Conservation (phyloP, 148 eudicot genomes). For the Camellia lanceoleosa region DNA sequence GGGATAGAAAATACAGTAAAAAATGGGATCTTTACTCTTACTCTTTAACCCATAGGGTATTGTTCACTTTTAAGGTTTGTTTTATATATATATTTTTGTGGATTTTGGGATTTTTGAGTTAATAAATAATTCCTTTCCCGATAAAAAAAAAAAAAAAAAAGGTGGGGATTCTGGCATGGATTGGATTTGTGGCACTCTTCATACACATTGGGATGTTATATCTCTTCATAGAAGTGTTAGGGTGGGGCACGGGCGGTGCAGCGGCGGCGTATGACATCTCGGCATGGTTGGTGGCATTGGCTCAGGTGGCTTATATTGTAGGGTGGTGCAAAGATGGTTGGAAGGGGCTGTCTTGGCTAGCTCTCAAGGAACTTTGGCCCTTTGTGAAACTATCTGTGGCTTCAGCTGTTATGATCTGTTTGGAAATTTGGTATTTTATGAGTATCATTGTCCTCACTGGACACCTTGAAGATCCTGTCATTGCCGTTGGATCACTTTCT, state of each 20-base stretch:
- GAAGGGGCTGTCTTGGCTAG: constrained; percentile 79
- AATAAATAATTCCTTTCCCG: too few species aligned
- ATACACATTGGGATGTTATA: constrained; percentile 51
- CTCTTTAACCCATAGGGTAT: too few species aligned
- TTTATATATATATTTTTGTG: too few species aligned
- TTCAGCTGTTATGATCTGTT: constrained; percentile 89
- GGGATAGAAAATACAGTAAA: too few species aligned
- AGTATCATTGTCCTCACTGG: constrained; percentile 93
- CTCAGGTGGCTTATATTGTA: constrained; percentile 61
- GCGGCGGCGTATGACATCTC: constrained; percentile 77
- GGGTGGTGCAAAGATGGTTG: constrained; percentile 85
- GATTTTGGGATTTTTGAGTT: too few species aligned
- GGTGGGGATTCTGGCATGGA: constrained; percentile 71
- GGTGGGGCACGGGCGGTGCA: constrained; percentile 79
- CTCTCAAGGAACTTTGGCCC: constrained; percentile 76
- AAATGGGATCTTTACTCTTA: too few species aligned
- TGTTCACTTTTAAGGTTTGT: too few species aligned
- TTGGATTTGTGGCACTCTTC: constrained; percentile 64
- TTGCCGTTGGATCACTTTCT: constrained; percentile 91
- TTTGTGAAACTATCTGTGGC: constrained; percentile 72
- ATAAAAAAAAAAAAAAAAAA: neutral
- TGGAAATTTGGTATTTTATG: constrained; percentile 98
- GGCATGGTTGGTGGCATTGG: constrained; percentile 74
- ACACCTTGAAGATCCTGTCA: constrained; percentile 80
- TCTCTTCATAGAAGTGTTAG: constrained; percentile 58